Evolutionary conservation across 2,329 filamentous ascomycete species (phyloP).

Genomic region (Penicillium sp.): DNA sequence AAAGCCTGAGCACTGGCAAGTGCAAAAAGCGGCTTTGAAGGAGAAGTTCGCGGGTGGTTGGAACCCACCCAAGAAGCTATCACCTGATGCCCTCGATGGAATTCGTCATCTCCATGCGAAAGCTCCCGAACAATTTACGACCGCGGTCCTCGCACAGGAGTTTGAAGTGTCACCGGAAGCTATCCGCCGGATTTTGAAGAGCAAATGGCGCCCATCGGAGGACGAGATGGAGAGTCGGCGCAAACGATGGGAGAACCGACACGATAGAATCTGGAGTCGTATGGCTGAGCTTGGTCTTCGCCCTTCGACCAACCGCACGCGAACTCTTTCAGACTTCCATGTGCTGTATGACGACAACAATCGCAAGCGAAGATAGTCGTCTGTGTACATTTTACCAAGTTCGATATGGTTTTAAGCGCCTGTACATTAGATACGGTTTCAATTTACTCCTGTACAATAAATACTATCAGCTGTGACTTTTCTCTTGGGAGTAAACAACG

Average conservation of each 20-base stretch:
- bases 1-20: conserved; percentile 61
- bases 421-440: not conserved
- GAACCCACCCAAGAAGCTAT: conserved; percentile 80
- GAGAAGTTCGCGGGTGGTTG: conserved; percentile 77
- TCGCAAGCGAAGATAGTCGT: conserved; percentile 1
- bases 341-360: conserved; percentile 24
- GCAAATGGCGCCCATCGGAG: conserved; percentile 45
- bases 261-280: conserved; percentile 46
- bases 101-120: conserved; percentile 78
- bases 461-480: not conserved
- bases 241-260: conserved; percentile 44
- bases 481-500: not conserved
- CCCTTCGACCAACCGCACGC: conserved; percentile 49
- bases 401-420: not conserved
- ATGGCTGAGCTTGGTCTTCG: conserved; percentile 52
- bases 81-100: conserved; percentile 86
- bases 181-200: conserved; percentile 77
- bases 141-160: conserved; percentile 66
- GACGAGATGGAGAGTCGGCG: conserved; percentile 39
- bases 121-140: conserved; percentile 75
- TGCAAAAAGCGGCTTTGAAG: conserved; percentile 71
- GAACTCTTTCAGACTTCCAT: conserved; percentile 23
- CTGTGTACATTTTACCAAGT: not conserved
- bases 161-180: conserved; percentile 87
- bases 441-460: conserved; percentile 1